These are phyloP conservation scores for Cercophora samala DNA, from an alignment of 495 filamentous ascomycete genomes.

Conservation along the genomic window DNA sequence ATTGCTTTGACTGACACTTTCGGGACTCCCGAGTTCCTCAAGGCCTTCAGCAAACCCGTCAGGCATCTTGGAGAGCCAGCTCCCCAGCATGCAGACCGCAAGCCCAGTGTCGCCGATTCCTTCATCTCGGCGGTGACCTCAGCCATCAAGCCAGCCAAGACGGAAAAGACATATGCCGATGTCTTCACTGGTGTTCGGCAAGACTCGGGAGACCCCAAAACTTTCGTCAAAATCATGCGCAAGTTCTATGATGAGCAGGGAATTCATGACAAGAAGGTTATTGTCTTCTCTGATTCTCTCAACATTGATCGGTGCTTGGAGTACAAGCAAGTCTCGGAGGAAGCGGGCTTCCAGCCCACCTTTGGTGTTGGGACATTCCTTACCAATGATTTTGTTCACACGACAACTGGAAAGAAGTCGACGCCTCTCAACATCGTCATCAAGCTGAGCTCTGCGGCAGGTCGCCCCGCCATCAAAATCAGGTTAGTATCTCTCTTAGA, in stretches of 20 bases:
- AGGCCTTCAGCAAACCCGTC: slow-evolving; percentile 69
- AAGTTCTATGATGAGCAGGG: slow-evolving; percentile 77
- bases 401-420: slow-evolving; percentile 71
- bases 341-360: slow-evolving; percentile 71
- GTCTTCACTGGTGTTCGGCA: slow-evolving; percentile 86
- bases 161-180: slow-evolving; percentile 67
- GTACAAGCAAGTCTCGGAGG: slow-evolving; percentile 78
- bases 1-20: slow-evolving; percentile 98
- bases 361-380: slow-evolving; percentile 96
- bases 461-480: slow-evolving; percentile 86
- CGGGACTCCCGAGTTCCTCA: slow-evolving; percentile 85
- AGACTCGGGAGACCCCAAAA: slow-evolving; percentile 86
- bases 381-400: slow-evolving; percentile 82
- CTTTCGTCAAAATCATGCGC: slow-evolving; percentile 77
- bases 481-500: slow-evolving; percentile 38
- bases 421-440: slow-evolving; percentile 97
- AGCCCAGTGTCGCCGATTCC: slow-evolving; percentile 33
- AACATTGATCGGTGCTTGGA: slow-evolving; percentile 87
- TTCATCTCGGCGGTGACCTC: slow-evolving; percentile 29
- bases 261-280: slow-evolving; percentile 78
- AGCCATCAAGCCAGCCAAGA: slow-evolving; percentile 16
- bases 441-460: slow-evolving; percentile 81
- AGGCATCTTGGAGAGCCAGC: slow-evolving; percentile 29
- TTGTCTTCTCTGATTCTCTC: slow-evolving; percentile 96
- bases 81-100: slow-evolving; percentile 15